These are phyloP conservation scores for Lepidium africanum DNA, from an alignment of 345 rosid genomes.

Conservation along the genomic window DNA sequence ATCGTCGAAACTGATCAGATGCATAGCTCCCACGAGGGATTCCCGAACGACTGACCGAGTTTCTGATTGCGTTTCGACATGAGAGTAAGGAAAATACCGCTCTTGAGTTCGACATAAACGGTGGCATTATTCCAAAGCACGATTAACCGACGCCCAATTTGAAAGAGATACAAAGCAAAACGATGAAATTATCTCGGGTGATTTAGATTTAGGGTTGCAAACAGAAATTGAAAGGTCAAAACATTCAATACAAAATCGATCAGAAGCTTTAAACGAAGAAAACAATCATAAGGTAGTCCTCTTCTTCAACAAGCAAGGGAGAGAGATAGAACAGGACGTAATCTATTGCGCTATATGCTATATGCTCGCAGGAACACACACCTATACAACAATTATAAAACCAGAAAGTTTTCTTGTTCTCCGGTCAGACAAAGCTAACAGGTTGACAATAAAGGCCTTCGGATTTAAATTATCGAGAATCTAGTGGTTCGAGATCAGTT, in stretches of 20 bases:
- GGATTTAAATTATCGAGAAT: not conserved
- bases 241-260: not conserved
- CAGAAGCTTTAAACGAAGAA: not conserved
- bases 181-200: not conserved
- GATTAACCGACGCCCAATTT: conserved; percentile 5
- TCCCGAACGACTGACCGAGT: conserved; percentile 21
- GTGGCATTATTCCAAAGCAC: conserved; percentile 40
- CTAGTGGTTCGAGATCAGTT: not conserved
- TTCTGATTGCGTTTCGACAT: conserved; percentile 28
- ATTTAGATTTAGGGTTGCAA: conserved; percentile 11
- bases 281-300: not conserved
- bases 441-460: not conserved
- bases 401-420: not conserved
- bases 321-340: conserved; percentile 13
- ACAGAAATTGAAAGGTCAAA: not conserved
- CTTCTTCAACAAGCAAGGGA: conserved; percentile 13
- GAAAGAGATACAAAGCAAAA: not conserved
- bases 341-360: conserved; percentile 1
- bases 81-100: conserved; percentile 38
- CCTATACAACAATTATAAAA: not conserved
- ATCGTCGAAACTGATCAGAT: conserved; percentile 32
- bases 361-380: conserved; percentile 14
- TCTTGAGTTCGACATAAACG: conserved; percentile 43
- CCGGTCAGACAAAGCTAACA: conserved; percentile 1
- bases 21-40: conserved; percentile 2